Conservation (phyloP, 2,329 filamentous ascomycete species). For the Cladophialophora yegresii region DNA sequence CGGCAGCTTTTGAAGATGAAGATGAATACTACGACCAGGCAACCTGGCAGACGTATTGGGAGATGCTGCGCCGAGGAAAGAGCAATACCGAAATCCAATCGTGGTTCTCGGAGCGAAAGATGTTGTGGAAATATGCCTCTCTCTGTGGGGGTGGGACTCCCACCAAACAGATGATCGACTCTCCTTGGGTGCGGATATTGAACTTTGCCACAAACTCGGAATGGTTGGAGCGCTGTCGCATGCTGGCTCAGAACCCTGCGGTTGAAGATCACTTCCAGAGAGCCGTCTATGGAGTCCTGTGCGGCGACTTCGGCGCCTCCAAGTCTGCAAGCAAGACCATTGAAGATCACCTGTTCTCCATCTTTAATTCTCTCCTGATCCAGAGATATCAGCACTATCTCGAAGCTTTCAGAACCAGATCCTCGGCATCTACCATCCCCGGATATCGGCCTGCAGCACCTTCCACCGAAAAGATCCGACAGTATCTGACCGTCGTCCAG, state of each 20-base stretch:
- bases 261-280: conserved; percentile 73
- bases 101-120: conserved; percentile 82
- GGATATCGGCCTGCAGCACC: conserved; percentile 25
- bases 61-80: conserved; percentile 84
- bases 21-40: conserved; percentile 88
- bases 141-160: conserved; percentile 62
- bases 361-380: conserved; percentile 83
- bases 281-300: conserved; percentile 87
- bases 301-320: conserved; percentile 77
- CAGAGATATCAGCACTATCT: conserved; percentile 74
- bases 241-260: conserved; percentile 61
- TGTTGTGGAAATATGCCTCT: conserved; percentile 84
- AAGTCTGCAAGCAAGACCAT: conserved; percentile 74
- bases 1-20: conserved; percentile 71
- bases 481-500: conserved; percentile 23
- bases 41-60: conserved; percentile 92
- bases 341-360: conserved; percentile 84
- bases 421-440: conserved; percentile 48
- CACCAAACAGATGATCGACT: conserved; percentile 45
- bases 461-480: conserved; percentile 22
- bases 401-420: conserved; percentile 47
- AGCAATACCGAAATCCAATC: conserved; percentile 72
- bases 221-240: conserved; percentile 33
- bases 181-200: conserved; percentile 34
- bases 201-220: conserved; percentile 34